These are phyloP conservation scores for Fusarium graminum DNA, from an alignment of 2,329 filamentous ascomycete genomes.

Conservation along the genomic window DNA sequence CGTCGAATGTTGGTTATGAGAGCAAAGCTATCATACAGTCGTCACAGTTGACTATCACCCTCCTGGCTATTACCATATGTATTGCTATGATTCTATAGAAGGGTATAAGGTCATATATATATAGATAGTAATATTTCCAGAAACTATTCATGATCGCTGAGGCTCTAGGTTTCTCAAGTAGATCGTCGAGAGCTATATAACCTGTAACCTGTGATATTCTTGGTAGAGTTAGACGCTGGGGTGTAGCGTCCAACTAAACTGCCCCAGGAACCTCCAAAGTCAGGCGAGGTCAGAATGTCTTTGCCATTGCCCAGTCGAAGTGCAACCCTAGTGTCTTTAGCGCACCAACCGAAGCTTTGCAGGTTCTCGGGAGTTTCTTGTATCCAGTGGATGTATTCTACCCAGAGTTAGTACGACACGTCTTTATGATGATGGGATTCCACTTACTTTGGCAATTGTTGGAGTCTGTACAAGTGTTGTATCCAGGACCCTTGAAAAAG, in stretches of 20 bases:
- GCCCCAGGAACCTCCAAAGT: background rate
- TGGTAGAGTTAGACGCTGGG: too few relatives aligned
- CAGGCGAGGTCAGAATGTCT: background rate
- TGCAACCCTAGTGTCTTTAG: background rate
- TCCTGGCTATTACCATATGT: background rate
- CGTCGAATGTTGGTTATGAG: conserved; percentile 2
- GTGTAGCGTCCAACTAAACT: conserved; percentile 2
- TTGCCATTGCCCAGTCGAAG: background rate
- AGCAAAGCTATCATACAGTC: background rate
- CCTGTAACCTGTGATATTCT: too few relatives aligned
- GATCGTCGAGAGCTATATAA: too few relatives aligned
- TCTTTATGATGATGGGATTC: too few relatives aligned
- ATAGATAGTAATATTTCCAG: too few relatives aligned
- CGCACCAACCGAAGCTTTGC: conserved; percentile 5
- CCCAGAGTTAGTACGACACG: background rate
- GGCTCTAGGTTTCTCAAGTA: too few relatives aligned
- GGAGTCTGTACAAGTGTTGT: background rate
- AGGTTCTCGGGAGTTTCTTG: background rate
- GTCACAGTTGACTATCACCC: background rate
- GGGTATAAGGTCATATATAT: too few relatives aligned
- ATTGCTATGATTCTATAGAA: background rate
- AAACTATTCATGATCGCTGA: too few relatives aligned
- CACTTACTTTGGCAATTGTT: conserved; percentile 1
- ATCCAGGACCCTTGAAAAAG: background rate
- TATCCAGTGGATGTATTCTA: conserved; percentile 2